These are phyloP conservation scores for Blastocystis sp. DNA, from an alignment of 352 stramenopile genomes.

Conservation along the genomic window DNA sequence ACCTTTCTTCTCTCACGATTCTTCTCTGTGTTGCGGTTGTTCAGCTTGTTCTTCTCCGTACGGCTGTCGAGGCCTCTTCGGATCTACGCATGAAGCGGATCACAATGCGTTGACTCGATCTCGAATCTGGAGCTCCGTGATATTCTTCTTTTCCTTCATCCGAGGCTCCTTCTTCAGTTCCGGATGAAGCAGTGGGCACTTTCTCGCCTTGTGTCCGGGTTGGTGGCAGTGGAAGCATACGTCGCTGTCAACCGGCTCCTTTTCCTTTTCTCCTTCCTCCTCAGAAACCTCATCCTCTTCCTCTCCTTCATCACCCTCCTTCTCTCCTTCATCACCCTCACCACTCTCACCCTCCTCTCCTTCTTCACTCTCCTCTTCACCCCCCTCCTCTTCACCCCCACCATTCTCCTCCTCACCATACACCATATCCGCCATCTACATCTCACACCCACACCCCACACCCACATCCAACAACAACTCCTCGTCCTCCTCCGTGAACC, in stretches of 20 bases:
- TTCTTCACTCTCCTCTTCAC: constrained; percentile 77
- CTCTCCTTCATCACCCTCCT: constrained; percentile 75
- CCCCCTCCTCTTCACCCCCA: constrained; percentile 78
- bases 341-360: constrained; percentile 76
- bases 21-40: constrained; percentile 70
- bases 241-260: background rate
- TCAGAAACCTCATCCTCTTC: constrained; percentile 66
- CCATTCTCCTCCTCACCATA: constrained; percentile 74
- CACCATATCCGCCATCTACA: constrained; percentile 74
- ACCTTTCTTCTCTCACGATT: constrained; percentile 70
- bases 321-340: constrained; percentile 76
- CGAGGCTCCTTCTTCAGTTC: constrained; percentile 62
- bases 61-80: constrained; percentile 53
- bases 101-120: background rate
- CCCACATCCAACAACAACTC: constrained; percentile 80
- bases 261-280: constrained; percentile 39
- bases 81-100: constrained; percentile 33
- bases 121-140: constrained; percentile 59
- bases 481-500: constrained; percentile 83
- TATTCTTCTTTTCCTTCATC: constrained; percentile 73
- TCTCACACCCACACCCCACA: constrained; percentile 32
- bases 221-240: constrained; percentile 59
- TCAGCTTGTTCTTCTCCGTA: constrained; percentile 51
- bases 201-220: constrained; percentile 64
- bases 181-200: constrained; percentile 48